Conservation (phyloP, 73 alveolate species). For the Diophrys appendiculata region DNA sequence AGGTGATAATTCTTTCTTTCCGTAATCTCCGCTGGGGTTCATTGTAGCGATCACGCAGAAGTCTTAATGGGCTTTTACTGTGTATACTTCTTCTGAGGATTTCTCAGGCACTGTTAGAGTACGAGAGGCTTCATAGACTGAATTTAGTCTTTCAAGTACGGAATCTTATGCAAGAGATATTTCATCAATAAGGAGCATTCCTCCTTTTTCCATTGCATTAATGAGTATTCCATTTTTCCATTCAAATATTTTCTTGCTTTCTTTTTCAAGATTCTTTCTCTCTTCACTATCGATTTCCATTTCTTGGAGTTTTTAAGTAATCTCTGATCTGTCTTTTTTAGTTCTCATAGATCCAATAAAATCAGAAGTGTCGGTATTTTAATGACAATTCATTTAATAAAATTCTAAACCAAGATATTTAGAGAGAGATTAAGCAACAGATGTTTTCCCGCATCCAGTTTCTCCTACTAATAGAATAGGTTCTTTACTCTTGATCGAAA, state of each 20-base stretch:
- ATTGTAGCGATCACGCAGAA: slow-evolving; percentile 97
- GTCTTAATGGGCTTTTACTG: slow-evolving; percentile 79
- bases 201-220: slow-evolving; percentile 96
- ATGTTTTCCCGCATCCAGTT: slow-evolving; percentile 99
- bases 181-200: slow-evolving; percentile 97
- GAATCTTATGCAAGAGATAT: slow-evolving; percentile 99
- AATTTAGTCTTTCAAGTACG: slow-evolving; percentile 98
- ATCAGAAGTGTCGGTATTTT: slow-evolving; percentile 98
- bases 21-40: slow-evolving; percentile 99
- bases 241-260: slow-evolving; percentile 74
- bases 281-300: slow-evolving; percentile 3
- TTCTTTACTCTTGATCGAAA: slow-evolving; percentile 91
- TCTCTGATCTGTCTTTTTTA: slow-evolving; percentile 41
- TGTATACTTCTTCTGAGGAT: slow-evolving; percentile 69
- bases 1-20: slow-evolving; percentile 98
- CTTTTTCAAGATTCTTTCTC: slow-evolving; percentile 25
- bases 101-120: slow-evolving; percentile 94
- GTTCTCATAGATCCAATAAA: slow-evolving; percentile 94
- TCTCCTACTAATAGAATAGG: slow-evolving; percentile 99
- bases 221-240: slow-evolving; percentile 99
- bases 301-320: slow-evolving; percentile 6
- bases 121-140: slow-evolving; percentile 96
- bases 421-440: slow-evolving; percentile 86
- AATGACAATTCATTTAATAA: slow-evolving; percentile 96
- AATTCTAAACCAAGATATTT: slow-evolving; percentile 61